phyloP scores from a whole-genome alignment of 192 early-diverging fungal genomes.

The Backusella tarrabulga region DNA sequence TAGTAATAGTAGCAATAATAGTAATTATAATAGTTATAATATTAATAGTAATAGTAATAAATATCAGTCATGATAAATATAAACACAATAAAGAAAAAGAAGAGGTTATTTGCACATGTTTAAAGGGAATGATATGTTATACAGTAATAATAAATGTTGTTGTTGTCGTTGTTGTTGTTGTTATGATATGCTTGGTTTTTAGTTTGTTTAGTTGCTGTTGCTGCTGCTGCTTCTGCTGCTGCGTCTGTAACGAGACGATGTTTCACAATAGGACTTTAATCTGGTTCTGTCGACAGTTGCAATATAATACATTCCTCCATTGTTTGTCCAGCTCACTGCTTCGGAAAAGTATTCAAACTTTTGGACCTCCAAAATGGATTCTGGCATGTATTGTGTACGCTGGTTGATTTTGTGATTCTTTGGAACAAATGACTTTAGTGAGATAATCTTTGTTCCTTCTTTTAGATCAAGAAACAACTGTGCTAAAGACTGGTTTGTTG shows the following conservation, averaged over 20 bases:
- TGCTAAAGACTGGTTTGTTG: constrained; percentile 79
- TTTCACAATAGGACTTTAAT: constrained; percentile 41
- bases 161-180: background rate
- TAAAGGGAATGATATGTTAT: background rate
- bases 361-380: constrained; percentile 67
- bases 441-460: constrained; percentile 81
- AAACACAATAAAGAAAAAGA: constrained; percentile 1
- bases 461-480: constrained; percentile 91
- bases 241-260: constrained; percentile 8
- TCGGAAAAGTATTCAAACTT: constrained; percentile 69
- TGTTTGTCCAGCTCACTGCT: constrained; percentile 77
- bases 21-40: background rate
- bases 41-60: constrained; percentile 4
- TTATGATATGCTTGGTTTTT: background rate
- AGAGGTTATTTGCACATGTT: background rate
- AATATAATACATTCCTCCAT: constrained; percentile 77
- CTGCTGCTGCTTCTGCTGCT: background rate
- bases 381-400: constrained; percentile 65
- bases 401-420: constrained; percentile 73
- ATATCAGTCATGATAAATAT: background rate
- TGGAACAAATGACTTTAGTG: constrained; percentile 81
- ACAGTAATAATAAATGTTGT: background rate
- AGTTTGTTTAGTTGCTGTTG: background rate
- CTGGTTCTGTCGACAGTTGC: constrained; percentile 72
- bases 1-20: background rate